Base-by-base conservation (phyloP, 2,329 filamentous ascomycete genomes). In the Bisporella sp. region DNA sequence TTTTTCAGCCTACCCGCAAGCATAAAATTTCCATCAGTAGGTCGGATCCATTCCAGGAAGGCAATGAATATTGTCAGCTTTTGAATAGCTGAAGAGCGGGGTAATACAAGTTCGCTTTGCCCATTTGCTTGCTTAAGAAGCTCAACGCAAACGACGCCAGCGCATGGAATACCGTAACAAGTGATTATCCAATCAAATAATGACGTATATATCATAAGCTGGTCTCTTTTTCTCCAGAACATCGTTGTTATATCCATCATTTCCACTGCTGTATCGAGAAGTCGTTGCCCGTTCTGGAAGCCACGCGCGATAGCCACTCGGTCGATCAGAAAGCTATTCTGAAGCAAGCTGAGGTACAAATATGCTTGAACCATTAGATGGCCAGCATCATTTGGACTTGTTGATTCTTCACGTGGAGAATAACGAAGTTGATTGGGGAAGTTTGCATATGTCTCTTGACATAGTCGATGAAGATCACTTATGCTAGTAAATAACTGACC, bases 1-100 rank as follows among this genome's bases (percentile, higher is more conserved):
- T 47, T 55, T 29, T 48, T 49, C 31, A 54, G 44, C 35, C 46
- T 52, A 37, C 44, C 44, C n/a, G 57, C 59, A 4, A 64, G 53
- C 6, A 49, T 47, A 41, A 58, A 62, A 35, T 65, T 64, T 1
- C 62, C 62, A 48, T 64, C 60, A 6, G 62, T 64, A 6, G 58
- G 57, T 5, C 62, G 49, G 3, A 63, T 58, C 63, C 63, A 65
- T 47, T 64, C 60, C 7, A 64, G 46, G 44, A 63, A 65, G 2
- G 57, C 61, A 7, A 59, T 59, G 45, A 65, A 64, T 6, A 65
- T 48, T 1, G 60, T 64, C 21, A 64, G 41, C 51, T 60, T 62
- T 46, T 64, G 61, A 32, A 64, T 60, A 4, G 58, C 57, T 8
- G 59, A 54, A 6, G 59, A 60, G 21, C 59, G 60, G 7, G 61